A percentile compares a stretch with the other conserved stretches of the same genome.
Evolutionary conservation across 495 filamentous ascomycete species (phyloP).

Genomic region (Xylaria longipes): DNA sequence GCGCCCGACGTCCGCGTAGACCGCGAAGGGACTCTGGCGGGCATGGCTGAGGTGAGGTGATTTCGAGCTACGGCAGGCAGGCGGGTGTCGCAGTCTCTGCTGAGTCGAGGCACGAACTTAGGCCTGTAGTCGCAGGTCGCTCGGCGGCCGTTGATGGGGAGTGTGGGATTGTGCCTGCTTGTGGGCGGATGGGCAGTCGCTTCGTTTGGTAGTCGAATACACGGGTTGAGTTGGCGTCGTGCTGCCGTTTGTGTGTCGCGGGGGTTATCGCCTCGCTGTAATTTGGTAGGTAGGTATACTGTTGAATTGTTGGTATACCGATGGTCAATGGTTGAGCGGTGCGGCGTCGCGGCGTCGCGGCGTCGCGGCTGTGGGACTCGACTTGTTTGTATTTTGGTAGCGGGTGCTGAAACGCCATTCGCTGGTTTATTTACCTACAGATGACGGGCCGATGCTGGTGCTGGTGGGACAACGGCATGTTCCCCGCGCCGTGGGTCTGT

Average conservation of each 20-base stretch:
- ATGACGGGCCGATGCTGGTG: conserved; percentile 15
- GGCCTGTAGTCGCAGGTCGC: background rate
- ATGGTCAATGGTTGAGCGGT: too few relatives aligned
- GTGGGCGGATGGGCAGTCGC: background rate
- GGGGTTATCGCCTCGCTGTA: background rate
- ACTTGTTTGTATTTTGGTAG: conserved; percentile 11
- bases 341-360: background rate
- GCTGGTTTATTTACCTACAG: conserved; percentile 21
- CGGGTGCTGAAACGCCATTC: background rate
- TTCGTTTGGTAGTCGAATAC: background rate
- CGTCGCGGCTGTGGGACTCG: background rate
- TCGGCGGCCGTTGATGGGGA: background rate
- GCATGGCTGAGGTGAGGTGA: conserved; percentile 52
- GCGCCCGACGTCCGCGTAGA: conserved; percentile 59
- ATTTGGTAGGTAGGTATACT: background rate
- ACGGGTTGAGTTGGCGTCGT: background rate
- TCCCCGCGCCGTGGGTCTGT: conserved; percentile 23
- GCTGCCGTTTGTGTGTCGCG: background rate
- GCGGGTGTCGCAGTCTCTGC: background rate
- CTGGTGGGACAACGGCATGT: conserved; percentile 26
- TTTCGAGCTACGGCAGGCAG: background rate
- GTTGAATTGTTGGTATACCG: too few relatives aligned
- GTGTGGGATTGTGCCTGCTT: background rate
- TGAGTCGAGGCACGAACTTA: background rate
- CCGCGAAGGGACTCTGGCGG: conserved; percentile 61